Percentiles rank a stretch among this genome's conserved stretches.
Conservation (phyloP, 345 rosid species). For the Salix koriyanagi region DNA sequence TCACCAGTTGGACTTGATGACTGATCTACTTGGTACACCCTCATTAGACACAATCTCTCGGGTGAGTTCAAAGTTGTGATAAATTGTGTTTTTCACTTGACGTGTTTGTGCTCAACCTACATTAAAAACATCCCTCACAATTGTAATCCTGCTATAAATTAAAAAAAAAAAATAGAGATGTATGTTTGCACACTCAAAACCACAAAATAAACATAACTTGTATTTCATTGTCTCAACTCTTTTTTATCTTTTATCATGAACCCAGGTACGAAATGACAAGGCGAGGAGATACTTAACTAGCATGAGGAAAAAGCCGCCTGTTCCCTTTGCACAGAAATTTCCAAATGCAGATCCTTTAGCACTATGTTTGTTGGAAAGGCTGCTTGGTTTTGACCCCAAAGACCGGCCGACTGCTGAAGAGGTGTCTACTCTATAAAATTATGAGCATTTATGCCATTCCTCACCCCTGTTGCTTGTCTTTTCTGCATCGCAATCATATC, state of each 20-base stretch:
- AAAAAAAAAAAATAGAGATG: not conserved
- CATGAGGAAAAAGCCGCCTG: constrained; percentile 89
- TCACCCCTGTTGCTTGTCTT: not conserved
- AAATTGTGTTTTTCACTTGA: not conserved
- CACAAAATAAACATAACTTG: not conserved
- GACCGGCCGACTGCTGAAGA: constrained; percentile 89
- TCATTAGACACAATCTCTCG: constrained; percentile 81
- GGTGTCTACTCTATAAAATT: constrained; percentile 34
- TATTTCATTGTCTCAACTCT: not conserved
- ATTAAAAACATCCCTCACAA: not conserved
- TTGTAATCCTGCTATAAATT: not conserved
- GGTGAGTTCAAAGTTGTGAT: constrained; percentile 32
- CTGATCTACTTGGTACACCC: constrained; percentile 94
- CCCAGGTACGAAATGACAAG: constrained; percentile 87
- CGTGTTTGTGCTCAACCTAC: not conserved
- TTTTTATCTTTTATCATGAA: too few relatives aligned
- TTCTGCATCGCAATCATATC: not conserved
- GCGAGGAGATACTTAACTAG: constrained; percentile 86
- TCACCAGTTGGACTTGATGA: constrained; percentile 93
- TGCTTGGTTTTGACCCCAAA: constrained; percentile 93
- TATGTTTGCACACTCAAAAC: too few relatives aligned
- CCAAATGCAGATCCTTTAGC: constrained; percentile 84
- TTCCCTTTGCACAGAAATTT: constrained; percentile 67
- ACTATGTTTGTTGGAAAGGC: constrained; percentile 57
- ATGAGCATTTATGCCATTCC: not conserved